Evolutionary conservation across 495 filamentous ascomycete genomes (phyloP).

Genomic region (Terfezia boudieri): DNA sequence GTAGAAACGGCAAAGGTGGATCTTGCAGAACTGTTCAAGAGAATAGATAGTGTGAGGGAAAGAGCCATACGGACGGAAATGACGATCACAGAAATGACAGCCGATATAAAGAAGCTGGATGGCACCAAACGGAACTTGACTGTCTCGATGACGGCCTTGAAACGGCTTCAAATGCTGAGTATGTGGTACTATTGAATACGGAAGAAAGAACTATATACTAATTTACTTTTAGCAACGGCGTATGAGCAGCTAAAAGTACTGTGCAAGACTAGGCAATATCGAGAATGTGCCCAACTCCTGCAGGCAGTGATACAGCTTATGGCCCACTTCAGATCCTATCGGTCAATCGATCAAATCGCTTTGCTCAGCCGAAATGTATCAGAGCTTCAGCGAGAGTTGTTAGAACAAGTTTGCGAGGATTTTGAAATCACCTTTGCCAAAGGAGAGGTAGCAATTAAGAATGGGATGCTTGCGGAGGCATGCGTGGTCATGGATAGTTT

Average conservation of each 20-base stretch:
- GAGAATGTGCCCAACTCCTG: conserved; percentile 84
- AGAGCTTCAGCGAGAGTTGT: conserved; percentile 76
- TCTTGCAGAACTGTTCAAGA: conserved; percentile 71
- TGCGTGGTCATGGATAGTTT: conserved; percentile 90
- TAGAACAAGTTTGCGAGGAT: conserved; percentile 95
- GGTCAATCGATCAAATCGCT: conserved; percentile 94
- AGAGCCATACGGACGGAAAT: conserved; percentile 81
- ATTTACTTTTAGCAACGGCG: conserved; percentile 37
- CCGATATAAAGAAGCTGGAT: conserved; percentile 94
- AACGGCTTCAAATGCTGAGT: conserved; percentile 89
- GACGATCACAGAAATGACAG: conserved; percentile 95
- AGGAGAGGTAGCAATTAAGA: conserved; percentile 50
- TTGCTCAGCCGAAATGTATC: conserved; percentile 80
- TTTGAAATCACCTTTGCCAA: conserved; percentile 92
- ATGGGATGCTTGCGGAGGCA: conserved; percentile 54
- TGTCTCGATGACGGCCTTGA: conserved; percentile 91
- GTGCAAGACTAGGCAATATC: conserved; percentile 70
- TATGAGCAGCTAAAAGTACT: conserved; percentile 84
- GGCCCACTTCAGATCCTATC: conserved; percentile 95
- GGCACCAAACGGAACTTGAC: conserved; percentile 92
- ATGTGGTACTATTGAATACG: neutral
- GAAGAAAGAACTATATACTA: neutral
- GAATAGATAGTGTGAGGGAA: conserved; percentile 83
- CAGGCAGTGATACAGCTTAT: conserved; percentile 95
- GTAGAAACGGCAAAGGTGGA: conserved; percentile 81